Conservation (phyloP, 1,139 yeast species). For the Pichia sp. region DNA sequence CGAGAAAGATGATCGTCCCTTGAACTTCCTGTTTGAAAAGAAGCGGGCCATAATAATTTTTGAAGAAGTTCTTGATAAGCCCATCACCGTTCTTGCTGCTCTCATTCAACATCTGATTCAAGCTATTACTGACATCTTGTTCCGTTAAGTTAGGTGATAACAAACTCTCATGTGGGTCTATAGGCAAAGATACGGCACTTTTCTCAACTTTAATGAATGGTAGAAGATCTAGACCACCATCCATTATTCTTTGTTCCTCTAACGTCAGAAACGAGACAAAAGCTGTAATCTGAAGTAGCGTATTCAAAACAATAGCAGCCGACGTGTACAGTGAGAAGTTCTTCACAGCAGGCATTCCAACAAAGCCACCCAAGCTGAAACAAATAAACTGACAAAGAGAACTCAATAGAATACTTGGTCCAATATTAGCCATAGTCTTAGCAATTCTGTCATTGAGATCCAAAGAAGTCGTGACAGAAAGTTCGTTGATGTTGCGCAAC, state of each 20-base stretch:
- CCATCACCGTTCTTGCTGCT: constrained; percentile 16
- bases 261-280: constrained; percentile 67
- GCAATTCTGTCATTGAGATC: constrained; percentile 49
- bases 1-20: constrained; percentile 44
- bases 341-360: constrained; percentile 91
- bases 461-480: constrained; percentile 34
- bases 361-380: constrained; percentile 71
- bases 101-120: constrained; percentile 13
- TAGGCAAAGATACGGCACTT: constrained; percentile 15
- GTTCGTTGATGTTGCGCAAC: constrained; percentile 44
- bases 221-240: constrained; percentile 50
- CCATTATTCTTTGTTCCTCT: constrained; percentile 61
- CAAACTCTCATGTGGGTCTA: constrained; percentile 1
- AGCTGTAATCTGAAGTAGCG: constrained; percentile 71
- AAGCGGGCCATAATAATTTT: constrained; percentile 47
- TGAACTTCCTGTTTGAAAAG: constrained; percentile 43
- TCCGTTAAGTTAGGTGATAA: too few relatives aligned
- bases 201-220: constrained; percentile 38
- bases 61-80: constrained; percentile 33
- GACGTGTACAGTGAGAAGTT: constrained; percentile 91
- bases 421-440: constrained; percentile 60
- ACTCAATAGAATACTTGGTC: constrained; percentile 81
- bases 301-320: constrained; percentile 73
- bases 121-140: constrained; percentile 5
- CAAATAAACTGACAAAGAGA: constrained; percentile 71